Percentiles rank a stretch among this genome's conserved stretches.
Conservation (phyloP, 192 early-diverging fungal species). For the Gaertneriomyces sp. region DNA sequence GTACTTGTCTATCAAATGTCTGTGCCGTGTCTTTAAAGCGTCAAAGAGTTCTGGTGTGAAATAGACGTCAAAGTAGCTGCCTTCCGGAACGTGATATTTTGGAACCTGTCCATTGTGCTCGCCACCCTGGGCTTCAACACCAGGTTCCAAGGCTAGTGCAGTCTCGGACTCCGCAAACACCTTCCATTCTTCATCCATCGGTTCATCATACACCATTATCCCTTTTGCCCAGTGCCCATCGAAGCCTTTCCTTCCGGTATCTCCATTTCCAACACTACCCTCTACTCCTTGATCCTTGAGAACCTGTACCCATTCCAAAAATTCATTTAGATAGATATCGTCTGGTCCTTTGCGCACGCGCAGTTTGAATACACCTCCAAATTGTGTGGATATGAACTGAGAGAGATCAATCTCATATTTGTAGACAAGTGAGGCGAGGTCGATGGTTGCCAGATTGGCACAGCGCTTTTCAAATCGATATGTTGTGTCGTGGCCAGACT, state of each 20-base stretch:
- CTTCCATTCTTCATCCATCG: conserved; percentile 27
- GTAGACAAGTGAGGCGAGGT: conserved; percentile 89
- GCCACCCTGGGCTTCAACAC: neutral
- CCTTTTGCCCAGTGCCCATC: conserved; percentile 44
- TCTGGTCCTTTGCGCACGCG: conserved; percentile 43
- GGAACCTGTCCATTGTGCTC: neutral
- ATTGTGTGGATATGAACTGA: conserved; percentile 56
- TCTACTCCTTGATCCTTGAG: conserved; percentile 35
- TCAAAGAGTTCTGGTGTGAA: conserved; percentile 43
- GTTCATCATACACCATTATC: conserved; percentile 44
- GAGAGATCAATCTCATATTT: conserved; percentile 94
- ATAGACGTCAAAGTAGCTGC: conserved; percentile 35
- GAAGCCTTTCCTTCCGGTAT: conserved; percentile 17
- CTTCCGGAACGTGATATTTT: conserved; percentile 9
- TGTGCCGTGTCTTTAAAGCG: conserved; percentile 55
- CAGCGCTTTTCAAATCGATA: conserved; percentile 89
- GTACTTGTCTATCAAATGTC: conserved; percentile 70
- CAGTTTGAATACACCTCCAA: conserved; percentile 43
- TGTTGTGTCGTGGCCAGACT: conserved; percentile 96
- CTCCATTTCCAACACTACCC: conserved; percentile 31
- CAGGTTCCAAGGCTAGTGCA: neutral
- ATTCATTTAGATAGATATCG: conserved; percentile 34
- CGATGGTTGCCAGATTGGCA: conserved; percentile 88
- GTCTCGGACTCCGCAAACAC: conserved; percentile 12
- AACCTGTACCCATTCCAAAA: conserved; percentile 34